Percentiles rank a stretch among this genome's conserved stretches.
phyloP scores from a whole-genome alignment of 495 filamentous ascomycete species.

The Penicillium herquei region DNA sequence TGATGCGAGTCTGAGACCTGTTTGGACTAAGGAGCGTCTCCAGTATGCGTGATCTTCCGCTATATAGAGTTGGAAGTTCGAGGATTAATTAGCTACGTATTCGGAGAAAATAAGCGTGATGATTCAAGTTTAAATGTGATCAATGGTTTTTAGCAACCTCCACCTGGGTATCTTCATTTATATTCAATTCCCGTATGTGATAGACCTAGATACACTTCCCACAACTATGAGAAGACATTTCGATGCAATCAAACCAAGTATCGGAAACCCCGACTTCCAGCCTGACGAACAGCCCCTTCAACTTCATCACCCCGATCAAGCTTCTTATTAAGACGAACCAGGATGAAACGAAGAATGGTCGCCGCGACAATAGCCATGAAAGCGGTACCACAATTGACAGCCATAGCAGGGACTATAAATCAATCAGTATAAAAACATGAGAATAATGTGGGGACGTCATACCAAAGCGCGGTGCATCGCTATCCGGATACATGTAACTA shows the following conservation, averaged over 20 bases:
- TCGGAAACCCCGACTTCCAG: constrained; percentile 59
- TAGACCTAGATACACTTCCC: too few relatives aligned
- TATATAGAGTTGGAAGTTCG: neutral
- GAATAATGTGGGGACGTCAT: constrained; percentile 9
- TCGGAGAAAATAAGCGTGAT: too few relatives aligned
- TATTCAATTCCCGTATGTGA: too few relatives aligned
- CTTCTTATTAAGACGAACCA: constrained; percentile 70
- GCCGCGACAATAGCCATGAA: constrained; percentile 66
- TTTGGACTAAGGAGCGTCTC: constrained; percentile 33
- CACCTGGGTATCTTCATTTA: too few relatives aligned
- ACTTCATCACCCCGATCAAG: constrained; percentile 56
- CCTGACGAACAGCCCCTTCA: constrained; percentile 46
- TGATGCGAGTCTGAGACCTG: constrained; percentile 39
- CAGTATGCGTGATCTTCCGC: constrained; percentile 23
- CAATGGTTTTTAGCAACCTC: too few relatives aligned
- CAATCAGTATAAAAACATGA: neutral
- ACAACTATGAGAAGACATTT: too few relatives aligned
- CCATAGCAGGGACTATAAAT: constrained; percentile 61
- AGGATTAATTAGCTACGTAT: too few relatives aligned
- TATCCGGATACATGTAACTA: constrained; percentile 66
- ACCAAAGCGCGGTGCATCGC: constrained; percentile 39
- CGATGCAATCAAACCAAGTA: constrained; percentile 43
- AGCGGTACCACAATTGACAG: constrained; percentile 68
- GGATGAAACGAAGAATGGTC: constrained; percentile 60
- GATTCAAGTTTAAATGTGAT: too few relatives aligned